These are phyloP conservation scores for Monosporozyma yasuniensis DNA, from an alignment of 805 yeast species.

Conservation along the genomic window DNA sequence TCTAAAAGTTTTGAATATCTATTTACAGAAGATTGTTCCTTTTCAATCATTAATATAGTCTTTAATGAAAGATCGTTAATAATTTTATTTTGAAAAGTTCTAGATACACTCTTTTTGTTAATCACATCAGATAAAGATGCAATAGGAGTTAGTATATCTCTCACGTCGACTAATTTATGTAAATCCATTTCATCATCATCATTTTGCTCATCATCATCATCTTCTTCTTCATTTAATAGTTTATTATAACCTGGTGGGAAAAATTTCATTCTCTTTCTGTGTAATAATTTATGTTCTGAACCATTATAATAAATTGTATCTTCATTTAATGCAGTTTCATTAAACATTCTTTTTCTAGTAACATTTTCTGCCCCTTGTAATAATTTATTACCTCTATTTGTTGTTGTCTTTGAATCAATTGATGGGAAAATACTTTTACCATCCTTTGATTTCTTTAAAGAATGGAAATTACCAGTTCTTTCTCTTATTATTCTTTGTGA, in stretches of 20 bases:
- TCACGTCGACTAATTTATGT: conserved; percentile 43
- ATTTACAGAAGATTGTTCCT: conserved; percentile 71
- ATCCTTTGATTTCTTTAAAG: conserved; percentile 22
- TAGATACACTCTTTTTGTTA: conserved; percentile 56
- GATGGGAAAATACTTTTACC: conserved; percentile 20
- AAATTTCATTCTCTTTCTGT: conserved; percentile 27
- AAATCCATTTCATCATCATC: conserved; percentile 36
- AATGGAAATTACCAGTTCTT: conserved; percentile 29
- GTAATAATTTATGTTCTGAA: conserved; percentile 28
- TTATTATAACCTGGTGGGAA: conserved; percentile 4
- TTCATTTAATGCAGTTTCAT: conserved; percentile 21
- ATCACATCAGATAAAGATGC: conserved; percentile 72
- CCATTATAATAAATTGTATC: conserved; percentile 30
- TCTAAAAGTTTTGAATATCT: conserved; percentile 63
- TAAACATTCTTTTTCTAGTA: conserved; percentile 36
- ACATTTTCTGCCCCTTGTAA: conserved; percentile 41
- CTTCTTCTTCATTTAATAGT: too few relatives aligned
- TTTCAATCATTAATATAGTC: conserved; percentile 67
- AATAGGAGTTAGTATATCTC: conserved; percentile 64
- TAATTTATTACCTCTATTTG: conserved; percentile 53
- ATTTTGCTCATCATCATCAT: conserved; percentile 22
- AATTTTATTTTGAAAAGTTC: conserved; percentile 52
- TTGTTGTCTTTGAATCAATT: conserved; percentile 27
- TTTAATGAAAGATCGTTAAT: conserved; percentile 57
- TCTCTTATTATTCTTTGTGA: conserved; percentile 24